Conservation (phyloP, 1,139 yeast genomes). For the Candida pseudoviswanathii region DNA sequence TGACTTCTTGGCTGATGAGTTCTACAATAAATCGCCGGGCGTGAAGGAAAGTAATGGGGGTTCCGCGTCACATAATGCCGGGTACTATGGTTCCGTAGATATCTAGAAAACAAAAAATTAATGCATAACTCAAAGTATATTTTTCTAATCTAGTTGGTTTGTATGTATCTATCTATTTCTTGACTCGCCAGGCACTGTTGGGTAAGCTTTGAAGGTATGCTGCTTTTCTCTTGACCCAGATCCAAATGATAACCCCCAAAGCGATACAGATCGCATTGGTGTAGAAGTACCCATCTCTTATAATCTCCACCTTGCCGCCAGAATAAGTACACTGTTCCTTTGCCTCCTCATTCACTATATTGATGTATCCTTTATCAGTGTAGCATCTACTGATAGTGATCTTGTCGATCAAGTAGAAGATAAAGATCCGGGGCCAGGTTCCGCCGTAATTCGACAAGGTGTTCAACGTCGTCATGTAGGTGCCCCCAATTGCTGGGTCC, state of each 20-base stretch:
- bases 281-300: slow-evolving; percentile 81
- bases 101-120: neutral
- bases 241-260: slow-evolving; percentile 67
- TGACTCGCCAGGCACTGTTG: slow-evolving; percentile 68
- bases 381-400: slow-evolving; percentile 67
- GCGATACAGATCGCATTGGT: slow-evolving; percentile 73
- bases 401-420: slow-evolving; percentile 76
- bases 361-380: slow-evolving; percentile 7
- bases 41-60: neutral
- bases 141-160: neutral
- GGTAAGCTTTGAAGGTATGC: slow-evolving; percentile 63
- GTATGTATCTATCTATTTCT: slow-evolving; percentile 7
- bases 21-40: slow-evolving; percentile 20
- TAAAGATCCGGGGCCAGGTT: slow-evolving; percentile 90
- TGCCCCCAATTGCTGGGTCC: slow-evolving; percentile 94
- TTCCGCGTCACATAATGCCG: neutral
- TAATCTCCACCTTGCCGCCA: slow-evolving; percentile 58
- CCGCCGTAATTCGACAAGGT: slow-evolving; percentile 95
- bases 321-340: slow-evolving; percentile 51
- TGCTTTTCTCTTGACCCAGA: slow-evolving; percentile 67
- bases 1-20: slow-evolving; percentile 42
- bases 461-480: slow-evolving; percentile 95
- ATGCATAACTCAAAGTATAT: neutral
- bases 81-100: slow-evolving; percentile 8
- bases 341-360: slow-evolving; percentile 30